phyloP scores from a whole-genome alignment of 2,329 filamentous ascomycete genomes.

The Rugonectria rugulosa region DNA sequence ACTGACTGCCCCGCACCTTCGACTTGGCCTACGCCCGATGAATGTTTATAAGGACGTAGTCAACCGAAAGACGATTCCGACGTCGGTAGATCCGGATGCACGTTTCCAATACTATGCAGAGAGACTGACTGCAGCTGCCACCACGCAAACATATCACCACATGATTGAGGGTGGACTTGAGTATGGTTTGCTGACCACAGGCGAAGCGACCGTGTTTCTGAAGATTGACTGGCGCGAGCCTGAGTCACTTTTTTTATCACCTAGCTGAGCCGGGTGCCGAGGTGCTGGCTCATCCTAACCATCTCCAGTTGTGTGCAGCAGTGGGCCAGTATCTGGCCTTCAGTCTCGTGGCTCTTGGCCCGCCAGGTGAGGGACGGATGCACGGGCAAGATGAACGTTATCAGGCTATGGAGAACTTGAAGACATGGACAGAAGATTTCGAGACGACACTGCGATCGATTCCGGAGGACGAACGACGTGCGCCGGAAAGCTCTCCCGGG shows the following conservation, averaged over 20 bases:
- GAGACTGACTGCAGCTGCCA: slow-evolving; percentile 49
- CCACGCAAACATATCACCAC: slow-evolving; percentile 58
- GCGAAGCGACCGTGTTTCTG: slow-evolving; percentile 14
- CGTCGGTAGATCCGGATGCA: slow-evolving; percentile 36
- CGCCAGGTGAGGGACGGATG: neutral
- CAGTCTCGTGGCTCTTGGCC: slow-evolving; percentile 13
- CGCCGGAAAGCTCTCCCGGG: neutral
- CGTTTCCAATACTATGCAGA: slow-evolving; percentile 46
- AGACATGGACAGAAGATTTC: slow-evolving; percentile 5
- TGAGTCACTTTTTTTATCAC: slow-evolving; percentile 7
- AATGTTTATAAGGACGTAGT: slow-evolving; percentile 49
- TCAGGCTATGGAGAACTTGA: slow-evolving; percentile 2
- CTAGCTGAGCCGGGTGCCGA: slow-evolving; percentile 7
- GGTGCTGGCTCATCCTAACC: neutral
- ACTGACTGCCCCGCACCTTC: slow-evolving; percentile 51
- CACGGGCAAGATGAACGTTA: slow-evolving; percentile 14
- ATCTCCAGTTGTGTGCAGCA: slow-evolving; percentile 3
- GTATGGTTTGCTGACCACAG: slow-evolving; percentile 47
- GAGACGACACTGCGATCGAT: slow-evolving; percentile 3
- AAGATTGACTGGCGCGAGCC: slow-evolving; percentile 19
- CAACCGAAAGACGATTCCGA: slow-evolving; percentile 38
- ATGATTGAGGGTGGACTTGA: slow-evolving; percentile 56
- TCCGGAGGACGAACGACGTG: neutral
- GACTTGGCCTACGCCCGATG: slow-evolving; percentile 50
- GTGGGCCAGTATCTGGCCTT: slow-evolving; percentile 18